Conservation (phyloP, 2,329 filamentous ascomycete genomes). For the Sphaerulina populicola region DNA sequence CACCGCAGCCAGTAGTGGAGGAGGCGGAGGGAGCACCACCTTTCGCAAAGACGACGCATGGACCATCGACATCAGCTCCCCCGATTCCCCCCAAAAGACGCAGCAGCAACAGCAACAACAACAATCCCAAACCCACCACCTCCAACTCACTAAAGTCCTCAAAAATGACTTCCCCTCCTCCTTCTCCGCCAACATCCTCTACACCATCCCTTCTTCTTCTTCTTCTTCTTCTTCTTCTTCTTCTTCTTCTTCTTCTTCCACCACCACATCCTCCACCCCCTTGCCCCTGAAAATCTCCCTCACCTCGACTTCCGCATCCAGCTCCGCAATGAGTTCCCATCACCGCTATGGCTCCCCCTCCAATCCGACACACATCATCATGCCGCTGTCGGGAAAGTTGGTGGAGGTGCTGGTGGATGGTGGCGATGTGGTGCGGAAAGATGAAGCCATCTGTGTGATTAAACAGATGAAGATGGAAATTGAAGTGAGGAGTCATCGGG, state of each 20-base stretch:
- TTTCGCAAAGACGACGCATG: conserved; percentile 36
- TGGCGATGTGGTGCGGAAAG: conserved; percentile 43
- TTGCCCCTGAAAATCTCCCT: conserved; percentile 36
- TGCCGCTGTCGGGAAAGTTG: conserved; percentile 52
- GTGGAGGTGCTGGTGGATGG: conserved; percentile 51
- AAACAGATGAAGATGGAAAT: conserved; percentile 64
- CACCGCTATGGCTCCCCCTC: conserved; percentile 45
- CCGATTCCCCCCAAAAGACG: conserved; percentile 1
- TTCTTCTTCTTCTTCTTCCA: too few species aligned
- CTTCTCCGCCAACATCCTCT: conserved; percentile 46
- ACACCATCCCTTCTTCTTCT: conserved; percentile 38
- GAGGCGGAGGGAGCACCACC: conserved; percentile 35
- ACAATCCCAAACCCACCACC: conserved; percentile 38
- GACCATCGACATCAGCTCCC: conserved; percentile 19
- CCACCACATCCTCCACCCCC: conserved; percentile 26
- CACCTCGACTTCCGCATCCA: conserved; percentile 39
- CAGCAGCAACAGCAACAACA: conserved; percentile 8
- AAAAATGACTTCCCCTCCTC: conserved; percentile 53
- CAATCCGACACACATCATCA: conserved; percentile 46
- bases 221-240: too few species aligned
- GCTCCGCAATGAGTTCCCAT: conserved; percentile 29
- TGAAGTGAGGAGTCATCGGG: conserved; percentile 48
- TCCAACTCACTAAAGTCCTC: conserved; percentile 47
- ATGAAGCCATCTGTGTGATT: conserved; percentile 51
- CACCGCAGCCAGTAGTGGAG: conserved; percentile 27